Conservation (phyloP, 73 alveolate species). For the Tetrahymena malaccensis region DNA sequence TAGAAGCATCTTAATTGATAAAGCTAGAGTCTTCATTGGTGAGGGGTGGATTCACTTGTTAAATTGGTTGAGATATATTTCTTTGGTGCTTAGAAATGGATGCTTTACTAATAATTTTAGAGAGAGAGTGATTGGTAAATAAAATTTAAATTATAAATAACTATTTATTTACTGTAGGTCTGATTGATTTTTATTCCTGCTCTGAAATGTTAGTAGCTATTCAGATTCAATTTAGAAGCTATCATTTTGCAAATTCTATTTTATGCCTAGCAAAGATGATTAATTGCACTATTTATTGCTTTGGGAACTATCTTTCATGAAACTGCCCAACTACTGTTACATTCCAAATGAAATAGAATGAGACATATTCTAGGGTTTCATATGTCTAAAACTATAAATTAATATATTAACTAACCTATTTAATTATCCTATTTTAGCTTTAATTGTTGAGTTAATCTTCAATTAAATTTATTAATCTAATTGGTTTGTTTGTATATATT, state of each 20-base stretch:
- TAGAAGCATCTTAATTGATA: not conserved
- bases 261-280: not conserved
- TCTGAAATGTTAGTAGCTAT: not conserved
- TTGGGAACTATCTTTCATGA: not conserved
- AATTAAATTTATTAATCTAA: not conserved
- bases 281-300: not conserved
- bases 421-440: not conserved
- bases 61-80: not conserved
- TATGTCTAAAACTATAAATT: not conserved
- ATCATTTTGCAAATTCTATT: not conserved
- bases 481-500: not conserved
- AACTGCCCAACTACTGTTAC: not conserved
- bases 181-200: not conserved
- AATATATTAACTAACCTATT: not conserved
- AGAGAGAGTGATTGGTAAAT: not conserved
- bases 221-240: not conserved
- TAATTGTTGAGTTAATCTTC: not conserved
- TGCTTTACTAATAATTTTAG: not conserved
- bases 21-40: not conserved
- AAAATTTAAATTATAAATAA: too few relatives aligned
- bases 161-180: not conserved
- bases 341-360: not conserved
- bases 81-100: not conserved
- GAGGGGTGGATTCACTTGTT: not conserved
- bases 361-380: not conserved